Base-by-base conservation (phyloP, 2,329 filamentous ascomycete genomes). In the Apiospora marii region DNA sequence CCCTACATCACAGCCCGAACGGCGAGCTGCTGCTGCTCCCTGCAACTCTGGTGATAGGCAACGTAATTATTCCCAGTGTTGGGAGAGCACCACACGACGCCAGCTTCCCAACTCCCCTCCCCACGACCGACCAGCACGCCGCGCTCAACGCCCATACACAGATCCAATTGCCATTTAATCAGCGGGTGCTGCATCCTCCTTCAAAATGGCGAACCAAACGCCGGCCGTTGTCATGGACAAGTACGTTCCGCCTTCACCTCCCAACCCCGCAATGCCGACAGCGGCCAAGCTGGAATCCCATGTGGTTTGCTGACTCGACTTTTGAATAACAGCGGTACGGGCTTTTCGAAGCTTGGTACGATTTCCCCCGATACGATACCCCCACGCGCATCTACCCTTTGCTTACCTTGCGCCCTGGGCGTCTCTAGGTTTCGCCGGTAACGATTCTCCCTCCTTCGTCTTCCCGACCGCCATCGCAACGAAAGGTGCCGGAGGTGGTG, bases 141-240 rank as follows among this genome's bases (percentile, higher is more conserved):
- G 58, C 34, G 58, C 34, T 41, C 30, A 64, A 22, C 58, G n/a
- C 58, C 58, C 58, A 41, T 4, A 12, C 16, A n/a, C 58, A 12
- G 27, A 34, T 41, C 2, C 58, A 64, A 64, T 64, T 64, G 58
- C 58, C 22, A 22, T 41, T 64, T 24, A 30, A 64, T 64, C 58
- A 41, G 34, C 58, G 34, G 34, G 58, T n/a, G 58, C 58, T 64
- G 58, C 22, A 41, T 41, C 68, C 71, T 70, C 76, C 74, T 77
- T 80, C 82, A 87, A 82, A 80, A 99, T 99, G 96, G 96, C 96
- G 83, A 93, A 93, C 87, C 96, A 98, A 91, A 98, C 96, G 83
- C 96, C 96, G 81, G 96, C 96, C 94, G 96, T 99, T 98, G 96
- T 99, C 94, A 99, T 99, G 96, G 96, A 99, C 96, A 99, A 99